Percentiles rank a stretch among this genome's conserved stretches.
phyloP scores from a whole-genome alignment of 2,329 filamentous ascomycete genomes.

The Hypoxylon sp. region DNA sequence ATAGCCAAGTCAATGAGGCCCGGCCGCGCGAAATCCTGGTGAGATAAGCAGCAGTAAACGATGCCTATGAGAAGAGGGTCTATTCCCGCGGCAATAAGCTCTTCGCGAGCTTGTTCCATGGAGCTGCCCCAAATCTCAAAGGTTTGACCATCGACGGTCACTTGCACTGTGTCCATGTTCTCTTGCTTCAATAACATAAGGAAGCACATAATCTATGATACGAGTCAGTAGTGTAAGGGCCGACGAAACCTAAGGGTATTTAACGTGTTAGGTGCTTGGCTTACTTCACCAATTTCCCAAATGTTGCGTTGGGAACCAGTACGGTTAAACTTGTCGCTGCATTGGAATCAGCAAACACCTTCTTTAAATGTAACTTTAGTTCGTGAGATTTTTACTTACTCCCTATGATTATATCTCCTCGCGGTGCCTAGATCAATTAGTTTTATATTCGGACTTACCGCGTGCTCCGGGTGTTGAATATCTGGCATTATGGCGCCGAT shows the following conservation, averaged over 20 bases:
- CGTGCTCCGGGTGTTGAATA: conserved; percentile 3
- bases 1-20: conserved; percentile 3
- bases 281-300: conserved; percentile 16
- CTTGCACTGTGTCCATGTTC: neutral
- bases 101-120: neutral
- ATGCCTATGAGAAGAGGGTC: conserved; percentile 14
- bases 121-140: neutral
- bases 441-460: conserved; percentile 14
- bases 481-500: neutral
- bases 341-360: neutral
- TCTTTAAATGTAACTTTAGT: neutral
- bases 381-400: conserved; percentile 1
- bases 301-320: conserved; percentile 15
- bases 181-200: conserved; percentile 1
- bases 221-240: neutral
- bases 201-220: conserved; percentile 12
- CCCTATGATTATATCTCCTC: neutral
- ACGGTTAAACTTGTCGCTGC: conserved; percentile 2
- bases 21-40: neutral
- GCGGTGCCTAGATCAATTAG: conserved; percentile 22
- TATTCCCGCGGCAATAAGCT: neutral
- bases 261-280: neutral
- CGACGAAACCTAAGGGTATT: neutral
- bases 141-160: neutral
- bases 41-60: conserved; percentile 1